These are phyloP conservation scores for Coemansia sp. DNA, from an alignment of 192 early-diverging fungal species.

Conservation along the genomic window DNA sequence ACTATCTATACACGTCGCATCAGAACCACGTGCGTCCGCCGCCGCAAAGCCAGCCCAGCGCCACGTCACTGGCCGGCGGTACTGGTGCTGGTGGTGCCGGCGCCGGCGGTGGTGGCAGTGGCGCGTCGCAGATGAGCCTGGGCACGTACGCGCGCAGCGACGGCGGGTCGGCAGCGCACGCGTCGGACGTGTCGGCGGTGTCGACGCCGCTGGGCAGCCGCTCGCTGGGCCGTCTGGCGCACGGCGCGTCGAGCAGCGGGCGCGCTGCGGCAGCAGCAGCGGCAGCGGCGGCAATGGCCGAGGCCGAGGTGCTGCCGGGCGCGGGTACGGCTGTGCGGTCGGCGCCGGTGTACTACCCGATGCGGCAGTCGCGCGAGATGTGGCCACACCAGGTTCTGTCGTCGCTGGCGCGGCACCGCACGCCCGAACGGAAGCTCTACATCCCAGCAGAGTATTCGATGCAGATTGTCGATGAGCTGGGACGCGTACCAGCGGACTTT, in stretches of 20 bases:
- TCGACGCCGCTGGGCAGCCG: neutral
- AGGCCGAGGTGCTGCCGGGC: too few species aligned
- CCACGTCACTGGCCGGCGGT: neutral
- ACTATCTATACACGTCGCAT: conserved; percentile 59
- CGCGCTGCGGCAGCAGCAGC: too few species aligned
- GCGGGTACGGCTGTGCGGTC: neutral
- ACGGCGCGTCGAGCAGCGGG: neutral
- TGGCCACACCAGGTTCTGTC: conserved; percentile 44
- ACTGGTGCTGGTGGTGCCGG: too few species aligned
- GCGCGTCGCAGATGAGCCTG: conserved; percentile 2
- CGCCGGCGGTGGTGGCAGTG: too few species aligned
- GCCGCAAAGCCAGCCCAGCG: neutral
- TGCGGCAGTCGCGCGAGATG: conserved; percentile 21
- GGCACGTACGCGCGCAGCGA: conserved; percentile 1
- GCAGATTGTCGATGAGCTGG: conserved; percentile 29
- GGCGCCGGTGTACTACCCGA: conserved; percentile 30
- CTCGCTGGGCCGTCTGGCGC: neutral
- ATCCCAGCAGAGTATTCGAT: conserved; percentile 18
- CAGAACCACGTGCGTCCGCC: conserved; percentile 19
- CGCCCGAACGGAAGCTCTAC: conserved; percentile 1
- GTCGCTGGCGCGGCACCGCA: conserved; percentile 9
- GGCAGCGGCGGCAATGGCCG: neutral
- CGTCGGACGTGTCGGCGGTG: neutral
- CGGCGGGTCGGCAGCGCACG: neutral
- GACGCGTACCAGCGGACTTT: conserved; percentile 25